phyloP scores from a whole-genome alignment of 2,329 filamentous ascomycete species.

The Sarocladium strictum region DNA sequence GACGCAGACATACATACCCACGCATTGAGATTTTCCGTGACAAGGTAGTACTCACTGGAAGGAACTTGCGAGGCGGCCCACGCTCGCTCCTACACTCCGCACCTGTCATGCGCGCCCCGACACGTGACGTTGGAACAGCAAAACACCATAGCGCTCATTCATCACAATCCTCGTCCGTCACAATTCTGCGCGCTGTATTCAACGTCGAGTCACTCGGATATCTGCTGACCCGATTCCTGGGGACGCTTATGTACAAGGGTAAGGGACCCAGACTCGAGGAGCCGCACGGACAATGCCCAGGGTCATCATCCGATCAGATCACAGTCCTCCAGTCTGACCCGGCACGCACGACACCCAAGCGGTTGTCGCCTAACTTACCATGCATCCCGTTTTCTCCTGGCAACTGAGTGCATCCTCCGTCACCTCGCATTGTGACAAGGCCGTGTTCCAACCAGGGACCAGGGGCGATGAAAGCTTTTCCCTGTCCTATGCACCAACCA shows the following conservation, averaged over 20 bases:
- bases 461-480: neutral
- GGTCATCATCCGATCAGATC: neutral
- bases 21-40: too few relatives aligned
- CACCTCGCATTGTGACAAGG: neutral
- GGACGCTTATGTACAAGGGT: neutral
- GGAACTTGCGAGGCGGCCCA: too few relatives aligned
- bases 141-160: neutral
- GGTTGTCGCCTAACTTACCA: too few relatives aligned
- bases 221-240: neutral
- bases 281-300: conserved; percentile 1
- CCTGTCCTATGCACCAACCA: neutral
- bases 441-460: neutral
- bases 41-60: too few relatives aligned
- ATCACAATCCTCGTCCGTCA: neutral
- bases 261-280: neutral
- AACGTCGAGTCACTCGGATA: neutral
- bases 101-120: neutral
- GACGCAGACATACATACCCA: too few relatives aligned
- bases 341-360: conserved; percentile 1
- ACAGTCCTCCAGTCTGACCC: neutral
- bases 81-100: too few relatives aligned
- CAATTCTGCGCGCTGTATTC: neutral
- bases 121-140: neutral
- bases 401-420: too few relatives aligned
- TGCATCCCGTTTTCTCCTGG: too few relatives aligned